Conservation (phyloP, 2,329 filamentous ascomycete genomes). For the Sclerotinia minor region DNA sequence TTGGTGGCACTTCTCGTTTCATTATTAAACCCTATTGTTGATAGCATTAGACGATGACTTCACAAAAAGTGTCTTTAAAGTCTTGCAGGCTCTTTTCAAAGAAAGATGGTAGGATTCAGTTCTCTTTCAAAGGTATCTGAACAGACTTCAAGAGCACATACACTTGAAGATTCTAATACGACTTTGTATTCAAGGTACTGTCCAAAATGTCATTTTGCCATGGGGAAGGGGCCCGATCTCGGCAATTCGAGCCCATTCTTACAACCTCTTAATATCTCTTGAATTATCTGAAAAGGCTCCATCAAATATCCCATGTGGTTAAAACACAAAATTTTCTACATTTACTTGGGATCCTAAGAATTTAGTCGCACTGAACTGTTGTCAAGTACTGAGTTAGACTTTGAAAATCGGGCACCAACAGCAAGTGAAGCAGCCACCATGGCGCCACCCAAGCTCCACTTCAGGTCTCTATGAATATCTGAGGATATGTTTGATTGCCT, state of each 20-base stretch:
- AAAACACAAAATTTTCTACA: no score
- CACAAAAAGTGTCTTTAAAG: background rate
- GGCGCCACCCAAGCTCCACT: background rate
- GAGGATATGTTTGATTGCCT: background rate
- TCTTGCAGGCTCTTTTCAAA: background rate
- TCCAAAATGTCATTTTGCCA: background rate
- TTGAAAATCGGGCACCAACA: background rate
- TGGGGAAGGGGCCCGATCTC: background rate
- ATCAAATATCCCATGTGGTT: background rate
- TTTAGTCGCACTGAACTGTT: background rate
- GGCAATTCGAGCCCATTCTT: background rate
- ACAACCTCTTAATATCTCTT: background rate
- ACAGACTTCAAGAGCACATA: background rate
- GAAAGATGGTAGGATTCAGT: background rate
- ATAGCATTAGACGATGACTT: background rate
- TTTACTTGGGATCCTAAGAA: background rate
- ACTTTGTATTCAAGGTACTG: background rate
- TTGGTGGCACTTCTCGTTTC: background rate
- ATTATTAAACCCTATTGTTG: background rate
- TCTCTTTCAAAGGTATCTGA: background rate
- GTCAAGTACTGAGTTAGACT: background rate
- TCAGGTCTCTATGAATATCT: background rate
- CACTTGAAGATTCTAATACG: background rate
- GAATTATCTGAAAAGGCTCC: background rate
- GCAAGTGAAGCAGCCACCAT: background rate